Evolutionary conservation across 306 rosid genomes (phyloP), one percentile per base, ranked within the genome.

Genomic region (Herpetospermum pedunculosum): DNA sequence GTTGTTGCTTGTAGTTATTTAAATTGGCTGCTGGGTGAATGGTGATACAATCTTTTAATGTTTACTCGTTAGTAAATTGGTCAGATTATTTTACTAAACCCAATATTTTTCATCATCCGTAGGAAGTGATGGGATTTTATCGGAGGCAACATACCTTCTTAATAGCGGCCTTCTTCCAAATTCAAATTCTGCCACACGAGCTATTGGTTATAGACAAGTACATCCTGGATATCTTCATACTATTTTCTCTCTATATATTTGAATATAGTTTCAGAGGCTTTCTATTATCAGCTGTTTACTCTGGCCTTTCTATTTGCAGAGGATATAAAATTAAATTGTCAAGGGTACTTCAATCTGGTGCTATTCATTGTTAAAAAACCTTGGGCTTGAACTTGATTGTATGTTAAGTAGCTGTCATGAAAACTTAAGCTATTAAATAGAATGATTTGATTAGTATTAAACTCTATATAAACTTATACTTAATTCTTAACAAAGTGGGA

Each of bases 151-250:
- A 23, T 88, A 88, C 92, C 97, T 94, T 84, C 92, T 94, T 85
- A 90, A 91, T 83, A 28, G 18, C 4, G 98, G 97, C 77, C 95
- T 94, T 84, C 88, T 76, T 83, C 97, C 98, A 77, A 88, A 88
- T 78, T 83, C 92, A 73, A 89, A 86, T 86, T 89, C 97, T 57
- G 96, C 96, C 67, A 91, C 96, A 35, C 81, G 83, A 74, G 97
- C 95, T 55, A 94, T 91, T 53, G 96, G 98, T 55, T 94, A 94
- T 82, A 88, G 96, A 88, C 97, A 94, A 54, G 98, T 94, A 91
- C 72, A 28, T 29, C 37, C 41, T 73, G 71, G 9, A 25, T 75
- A 67, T 77, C 64, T 16, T 77, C 28, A 54, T 40, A 14, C 69
- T 70, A 28, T 34, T 30, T 49, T 25, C 29, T 44, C 26, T 73